Evolutionary conservation across 2,329 filamentous ascomycete genomes (phyloP).

Genomic region (Rachicladosporium sp.): DNA sequence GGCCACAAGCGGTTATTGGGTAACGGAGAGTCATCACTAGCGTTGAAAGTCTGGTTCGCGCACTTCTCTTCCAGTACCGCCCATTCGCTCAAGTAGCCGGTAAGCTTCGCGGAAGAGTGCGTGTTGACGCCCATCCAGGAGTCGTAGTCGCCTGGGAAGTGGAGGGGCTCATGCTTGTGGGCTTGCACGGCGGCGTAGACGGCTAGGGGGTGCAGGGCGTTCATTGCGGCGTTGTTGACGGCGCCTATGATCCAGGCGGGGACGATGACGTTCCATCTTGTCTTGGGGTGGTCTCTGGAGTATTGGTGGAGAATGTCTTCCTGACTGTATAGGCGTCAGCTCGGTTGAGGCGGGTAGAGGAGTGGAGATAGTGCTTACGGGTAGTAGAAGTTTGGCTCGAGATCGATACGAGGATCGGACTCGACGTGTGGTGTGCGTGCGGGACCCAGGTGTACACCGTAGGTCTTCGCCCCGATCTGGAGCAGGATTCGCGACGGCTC

Average conservation of each 20-base stretch:
- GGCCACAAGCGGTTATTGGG: slow-evolving; percentile 39
- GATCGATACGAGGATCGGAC: slow-evolving; percentile 29
- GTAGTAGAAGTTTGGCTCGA: slow-evolving; percentile 41
- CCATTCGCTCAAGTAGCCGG: slow-evolving; percentile 40
- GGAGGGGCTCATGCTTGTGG: slow-evolving; percentile 28
- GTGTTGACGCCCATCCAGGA: slow-evolving; percentile 34
- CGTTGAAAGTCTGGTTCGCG: slow-evolving; percentile 38
- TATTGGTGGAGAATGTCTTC: slow-evolving; percentile 37
- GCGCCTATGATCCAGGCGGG: slow-evolving; percentile 39
- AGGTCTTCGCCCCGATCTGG: slow-evolving; percentile 43
- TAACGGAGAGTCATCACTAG: slow-evolving; percentile 32
- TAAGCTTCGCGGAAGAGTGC: slow-evolving; percentile 35
- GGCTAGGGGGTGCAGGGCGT: slow-evolving; percentile 35
- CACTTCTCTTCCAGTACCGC: slow-evolving; percentile 31
- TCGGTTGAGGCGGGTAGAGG: too few species aligned
- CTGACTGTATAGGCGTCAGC: too few species aligned
- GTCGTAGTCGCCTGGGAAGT: slow-evolving; percentile 32
- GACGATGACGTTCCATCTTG: slow-evolving; percentile 36
- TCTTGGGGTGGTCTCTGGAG: slow-evolving; percentile 23
- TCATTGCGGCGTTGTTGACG: slow-evolving; percentile 39
- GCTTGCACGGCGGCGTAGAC: slow-evolving; percentile 39
- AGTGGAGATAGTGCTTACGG: slow-evolving; percentile 43
- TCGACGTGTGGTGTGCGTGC: slow-evolving; percentile 33
- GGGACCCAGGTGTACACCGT: slow-evolving; percentile 36
- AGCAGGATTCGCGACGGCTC: slow-evolving; percentile 36